Conservation (phyloP, 2,329 filamentous ascomycete species). For the Apiospora pterosperma region DNA sequence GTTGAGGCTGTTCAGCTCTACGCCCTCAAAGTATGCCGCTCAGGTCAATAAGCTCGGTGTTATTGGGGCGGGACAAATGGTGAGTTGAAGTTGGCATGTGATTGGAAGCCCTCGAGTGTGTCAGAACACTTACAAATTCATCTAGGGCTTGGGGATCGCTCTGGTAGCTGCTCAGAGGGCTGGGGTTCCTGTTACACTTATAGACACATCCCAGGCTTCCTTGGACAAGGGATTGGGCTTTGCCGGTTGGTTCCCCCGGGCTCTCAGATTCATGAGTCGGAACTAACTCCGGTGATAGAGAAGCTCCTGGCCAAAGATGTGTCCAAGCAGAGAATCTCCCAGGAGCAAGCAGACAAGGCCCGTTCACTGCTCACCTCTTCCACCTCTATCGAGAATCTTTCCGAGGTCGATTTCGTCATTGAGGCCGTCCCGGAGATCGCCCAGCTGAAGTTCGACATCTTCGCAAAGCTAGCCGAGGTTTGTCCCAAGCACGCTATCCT, state of each 20-base stretch:
- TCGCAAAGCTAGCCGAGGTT: constrained; percentile 75
- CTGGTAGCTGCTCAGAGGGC: constrained; percentile 87
- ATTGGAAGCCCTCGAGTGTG: constrained; percentile 15
- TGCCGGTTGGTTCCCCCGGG: constrained; percentile 57
- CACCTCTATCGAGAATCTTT: constrained; percentile 73
- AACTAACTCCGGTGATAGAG: constrained; percentile 45
- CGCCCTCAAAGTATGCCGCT: constrained; percentile 53
- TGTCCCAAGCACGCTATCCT: constrained; percentile 84
- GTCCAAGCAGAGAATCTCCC: constrained; percentile 78
- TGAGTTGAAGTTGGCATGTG: constrained; percentile 44
- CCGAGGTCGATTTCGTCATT: constrained; percentile 91
- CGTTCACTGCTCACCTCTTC: constrained; percentile 66
- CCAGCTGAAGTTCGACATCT: constrained; percentile 83
- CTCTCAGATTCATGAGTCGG: background rate
- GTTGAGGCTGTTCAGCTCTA: background rate
- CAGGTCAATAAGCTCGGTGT: constrained; percentile 88
- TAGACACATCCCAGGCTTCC: constrained; percentile 81
- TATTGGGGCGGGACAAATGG: constrained; percentile 94
- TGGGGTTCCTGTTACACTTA: constrained; percentile 75
- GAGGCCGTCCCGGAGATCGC: constrained; percentile 95
- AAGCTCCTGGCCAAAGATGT: constrained; percentile 94
- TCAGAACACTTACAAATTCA: constrained; percentile 20
- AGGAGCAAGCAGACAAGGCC: constrained; percentile 72
- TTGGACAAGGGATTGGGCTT: constrained; percentile 88
- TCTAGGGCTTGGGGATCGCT: constrained; percentile 88